Evolutionary conservation across 495 filamentous ascomycete species (phyloP), one percentile per base, ranked within the genome.

Genomic region (Parmelia sp.): DNA sequence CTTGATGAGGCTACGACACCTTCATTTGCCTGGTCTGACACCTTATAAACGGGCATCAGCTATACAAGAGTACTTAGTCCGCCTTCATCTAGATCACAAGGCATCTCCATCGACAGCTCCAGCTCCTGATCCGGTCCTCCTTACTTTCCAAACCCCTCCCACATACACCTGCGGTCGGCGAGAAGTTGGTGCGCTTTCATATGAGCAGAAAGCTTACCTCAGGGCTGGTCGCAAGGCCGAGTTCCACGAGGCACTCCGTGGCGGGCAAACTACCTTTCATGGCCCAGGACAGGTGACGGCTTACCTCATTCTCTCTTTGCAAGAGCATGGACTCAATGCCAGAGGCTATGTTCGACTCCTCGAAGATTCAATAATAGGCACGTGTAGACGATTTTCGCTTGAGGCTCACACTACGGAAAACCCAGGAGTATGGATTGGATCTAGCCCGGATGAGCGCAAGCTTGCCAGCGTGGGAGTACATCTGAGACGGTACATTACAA

Each of bases 241-340:
- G 25, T 81, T 95, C 68, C 72, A 84, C 45, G 80, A 86, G 61
- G 87, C 91, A 9, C 82, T 87, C 11, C 86, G 94, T 55, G 94
- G 94, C 67, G 94, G 94, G 0, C 89, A 94, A 64, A 92, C 89
- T 0, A 97, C 94, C 7, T 98, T 96, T 78, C 94, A 98, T 72
- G 94, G 94, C 0, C 94, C 94, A 0, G 94, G 94, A 0, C 94
- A 98, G 72, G 76, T 93, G 65, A 90, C 96, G 31, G 86, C 90
- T 17, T 98, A 96, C 74, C 90, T 93, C 19, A 84, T 97, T 45
- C 74, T 94, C 27, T 90, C 96, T 71, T 79, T 97, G 23, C 75
- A 77, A n/a, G 69, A 75, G 0, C 79, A 88, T 35, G 75, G 75
- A 0, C 67, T 86, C 0, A 79, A 77, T 0, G 79, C 84, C 10